Evolutionary conservation across 2,329 filamentous ascomycete genomes (phyloP).

Genomic region (Aspergillus costaricaensis): DNA sequence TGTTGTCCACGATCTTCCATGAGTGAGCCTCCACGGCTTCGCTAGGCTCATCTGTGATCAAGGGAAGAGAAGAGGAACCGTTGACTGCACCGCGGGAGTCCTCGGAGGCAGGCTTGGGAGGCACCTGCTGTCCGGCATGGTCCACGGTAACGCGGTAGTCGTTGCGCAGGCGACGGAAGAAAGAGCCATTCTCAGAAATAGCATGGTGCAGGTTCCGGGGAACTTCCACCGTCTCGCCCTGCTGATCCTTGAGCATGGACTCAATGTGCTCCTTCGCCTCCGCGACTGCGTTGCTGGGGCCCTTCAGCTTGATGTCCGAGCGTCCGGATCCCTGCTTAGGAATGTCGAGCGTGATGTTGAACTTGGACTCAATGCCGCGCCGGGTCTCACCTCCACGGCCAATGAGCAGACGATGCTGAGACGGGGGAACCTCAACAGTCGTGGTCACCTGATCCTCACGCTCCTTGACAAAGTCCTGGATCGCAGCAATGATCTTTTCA

Average conservation of each 20-base stretch:
- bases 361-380: constrained; percentile 80
- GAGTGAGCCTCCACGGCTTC: constrained; percentile 68
- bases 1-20: constrained; percentile 74
- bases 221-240: constrained; percentile 83
- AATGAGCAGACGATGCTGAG: constrained; percentile 89
- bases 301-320: constrained; percentile 83
- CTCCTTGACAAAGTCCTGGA: constrained; percentile 78
- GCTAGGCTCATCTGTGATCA: constrained; percentile 86
- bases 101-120: constrained; percentile 63
- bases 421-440: constrained; percentile 76
- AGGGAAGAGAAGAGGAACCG: constrained; percentile 65
- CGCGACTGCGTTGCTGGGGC: constrained; percentile 74
- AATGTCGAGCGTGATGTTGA: constrained; percentile 84
- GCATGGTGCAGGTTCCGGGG: constrained; percentile 80
- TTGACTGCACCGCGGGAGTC: constrained; percentile 57
- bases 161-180: constrained; percentile 87
- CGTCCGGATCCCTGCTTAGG: constrained; percentile 84
- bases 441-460: constrained; percentile 81
- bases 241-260: constrained; percentile 76
- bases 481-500: constrained; percentile 81
- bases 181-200: constrained; percentile 79
- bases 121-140: constrained; percentile 77
- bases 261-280: constrained; percentile 83
- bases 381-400: constrained; percentile 88
- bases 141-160: constrained; percentile 89